phyloP scores from a whole-genome alignment of 805 yeast species.

The Hanseniaspora jakobsenii region DNA sequence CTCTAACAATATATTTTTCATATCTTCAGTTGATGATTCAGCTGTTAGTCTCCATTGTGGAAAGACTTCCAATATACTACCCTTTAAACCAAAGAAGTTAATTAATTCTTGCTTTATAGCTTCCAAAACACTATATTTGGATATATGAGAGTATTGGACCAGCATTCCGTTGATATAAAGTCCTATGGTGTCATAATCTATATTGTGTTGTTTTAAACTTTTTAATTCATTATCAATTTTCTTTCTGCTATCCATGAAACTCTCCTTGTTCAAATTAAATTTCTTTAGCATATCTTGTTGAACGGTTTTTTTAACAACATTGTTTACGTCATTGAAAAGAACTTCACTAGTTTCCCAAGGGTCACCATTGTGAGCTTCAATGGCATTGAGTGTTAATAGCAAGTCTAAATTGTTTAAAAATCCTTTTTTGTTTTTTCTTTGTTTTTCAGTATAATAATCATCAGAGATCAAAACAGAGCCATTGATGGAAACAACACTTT shows the following conservation, averaged over 20 bases:
- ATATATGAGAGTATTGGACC: slow-evolving; percentile 21
- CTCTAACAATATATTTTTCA: slow-evolving; percentile 20
- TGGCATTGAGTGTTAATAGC: slow-evolving; percentile 24
- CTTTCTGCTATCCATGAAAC: slow-evolving; percentile 8
- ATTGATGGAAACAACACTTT: slow-evolving; percentile 31
- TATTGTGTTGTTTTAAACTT: slow-evolving; percentile 20
- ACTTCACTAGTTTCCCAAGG: slow-evolving; percentile 28
- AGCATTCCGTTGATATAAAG: slow-evolving; percentile 27
- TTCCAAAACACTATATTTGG: slow-evolving; percentile 20
- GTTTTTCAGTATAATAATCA: slow-evolving; percentile 17
- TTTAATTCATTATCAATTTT: slow-evolving; percentile 19
- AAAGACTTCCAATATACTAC: slow-evolving; percentile 20
- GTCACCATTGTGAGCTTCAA: slow-evolving; percentile 27
- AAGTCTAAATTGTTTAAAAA: slow-evolving; percentile 41
- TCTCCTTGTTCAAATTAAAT: slow-evolving; percentile 6
- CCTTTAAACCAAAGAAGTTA: slow-evolving; percentile 17
- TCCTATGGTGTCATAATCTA: slow-evolving; percentile 26
- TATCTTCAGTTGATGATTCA: not conserved
- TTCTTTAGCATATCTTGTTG: slow-evolving; percentile 1
- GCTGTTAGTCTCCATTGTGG: slow-evolving; percentile 19
- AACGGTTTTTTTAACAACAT: slow-evolving; percentile 28
- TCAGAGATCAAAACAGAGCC: slow-evolving; percentile 26
- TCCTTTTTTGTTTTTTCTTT: slow-evolving; percentile 13
- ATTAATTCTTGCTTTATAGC: slow-evolving; percentile 21
- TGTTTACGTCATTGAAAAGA: slow-evolving; percentile 31